Evolutionary conservation across 1,284 basidiomycete genomes (phyloP), one percentile per base, ranked within the genome.

Genomic region (Cystobasidium slooffiae): DNA sequence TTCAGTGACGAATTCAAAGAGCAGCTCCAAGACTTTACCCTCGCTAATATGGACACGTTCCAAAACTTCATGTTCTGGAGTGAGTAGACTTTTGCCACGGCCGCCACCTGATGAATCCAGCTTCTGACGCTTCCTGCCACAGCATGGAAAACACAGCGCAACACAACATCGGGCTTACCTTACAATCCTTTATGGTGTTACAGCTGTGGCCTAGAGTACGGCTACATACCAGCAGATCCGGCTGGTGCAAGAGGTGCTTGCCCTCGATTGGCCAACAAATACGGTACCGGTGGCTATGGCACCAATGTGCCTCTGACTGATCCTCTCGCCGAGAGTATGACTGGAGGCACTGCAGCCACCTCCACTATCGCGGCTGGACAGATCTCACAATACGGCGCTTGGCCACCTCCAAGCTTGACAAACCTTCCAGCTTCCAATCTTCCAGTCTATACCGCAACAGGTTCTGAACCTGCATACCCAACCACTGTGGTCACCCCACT

Each of bases 41-140:
- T 75, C 3, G 58, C 69, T 5, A 62, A 64, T n/a, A 76, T 77
- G 75, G 75, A 76, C 39, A 62, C 77, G 5, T 75, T 78, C 22
- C 75, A 77, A 43, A 89, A 96, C 83, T 96, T 87, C 84, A 95
- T 95, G 87, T 97, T 95, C 87, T 97, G 94, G 85, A 84, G 66
- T 87, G 46, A 61, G 72, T 68, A 1, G 14, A 24, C 9, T 37
- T 44, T 18, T 37, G 31, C 20, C 46, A 53, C 14, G 55, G 39
- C 10, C 10, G 8, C 8, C 4, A 16, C 24, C 14, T 52, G 37
- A n/a, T 41, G 37, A 47, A 39, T 4, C 18, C 16, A n/a, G 1
- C 20, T 41, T 10, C 46, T 68, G 44, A 66, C 18, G 20, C 8
- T n/a, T 6, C 12, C 20, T 20, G 37, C 10, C 46, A 18, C 68